These are phyloP conservation scores for Pisolithus thermaeus DNA, from an alignment of 1,284 basidiomycete species.

Conservation along the genomic window DNA sequence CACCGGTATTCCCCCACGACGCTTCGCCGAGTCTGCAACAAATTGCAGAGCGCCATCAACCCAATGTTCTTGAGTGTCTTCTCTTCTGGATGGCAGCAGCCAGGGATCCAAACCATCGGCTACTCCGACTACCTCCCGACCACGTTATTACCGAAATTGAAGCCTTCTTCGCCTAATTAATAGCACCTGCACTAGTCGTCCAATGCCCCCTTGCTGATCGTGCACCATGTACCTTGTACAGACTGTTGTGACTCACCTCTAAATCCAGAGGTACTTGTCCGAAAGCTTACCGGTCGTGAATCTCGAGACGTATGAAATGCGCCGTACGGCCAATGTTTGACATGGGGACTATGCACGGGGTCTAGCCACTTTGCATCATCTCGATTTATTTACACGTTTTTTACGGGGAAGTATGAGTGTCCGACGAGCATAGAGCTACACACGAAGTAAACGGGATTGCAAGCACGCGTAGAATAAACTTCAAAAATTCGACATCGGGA, in stretches of 20 bases:
- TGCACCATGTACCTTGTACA: no score
- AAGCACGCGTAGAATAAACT: background rate
- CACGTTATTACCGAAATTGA: background rate
- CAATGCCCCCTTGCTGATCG: background rate
- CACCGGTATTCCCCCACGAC: constrained; percentile 7
- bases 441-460: background rate
- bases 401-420: no score
- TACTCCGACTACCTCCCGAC: constrained; percentile 3
- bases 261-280: no score
- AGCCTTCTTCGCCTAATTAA: background rate
- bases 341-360: no score
- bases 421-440: no score
- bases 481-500: background rate
- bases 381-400: no score
- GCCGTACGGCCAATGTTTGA: no score
- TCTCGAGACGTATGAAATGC: no score
- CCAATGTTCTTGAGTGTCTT: constrained; percentile 10
- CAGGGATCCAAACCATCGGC: background rate
- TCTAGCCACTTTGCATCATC: no score
- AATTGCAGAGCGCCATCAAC: background rate
- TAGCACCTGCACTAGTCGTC: background rate
- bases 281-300: no score
- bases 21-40: background rate
- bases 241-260: no score
- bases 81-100: constrained; percentile 11